phyloP scores from a whole-genome alignment of 2,329 filamentous ascomycete species.

The Cytospora chrysosperma region DNA sequence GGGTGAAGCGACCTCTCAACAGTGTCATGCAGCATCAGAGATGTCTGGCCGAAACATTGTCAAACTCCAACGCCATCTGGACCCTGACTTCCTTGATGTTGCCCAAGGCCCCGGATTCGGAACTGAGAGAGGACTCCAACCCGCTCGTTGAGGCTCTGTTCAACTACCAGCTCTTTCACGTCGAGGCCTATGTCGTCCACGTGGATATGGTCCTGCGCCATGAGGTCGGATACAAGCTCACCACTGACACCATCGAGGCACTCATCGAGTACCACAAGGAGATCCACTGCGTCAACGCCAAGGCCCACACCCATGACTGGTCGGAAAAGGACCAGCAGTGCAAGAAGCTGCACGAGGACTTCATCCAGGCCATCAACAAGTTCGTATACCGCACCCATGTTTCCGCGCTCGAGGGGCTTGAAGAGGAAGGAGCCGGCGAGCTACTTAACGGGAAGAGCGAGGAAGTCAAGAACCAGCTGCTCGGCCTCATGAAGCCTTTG shows the following conservation, averaged over 20 bases:
- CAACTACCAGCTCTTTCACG: slow-evolving; percentile 89
- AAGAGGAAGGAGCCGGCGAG: slow-evolving; percentile 95
- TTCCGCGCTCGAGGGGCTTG: slow-evolving; percentile 86
- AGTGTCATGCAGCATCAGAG: slow-evolving; percentile 92
- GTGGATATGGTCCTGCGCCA: slow-evolving; percentile 98
- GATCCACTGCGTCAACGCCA: slow-evolving; percentile 86
- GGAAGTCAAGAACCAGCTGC: slow-evolving; percentile 85
- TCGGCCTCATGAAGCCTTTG: slow-evolving; percentile 82
- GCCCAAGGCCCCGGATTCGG: slow-evolving; percentile 80
- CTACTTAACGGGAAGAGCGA: slow-evolving; percentile 88
- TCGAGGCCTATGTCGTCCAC: slow-evolving; percentile 97
- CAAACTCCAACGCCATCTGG: slow-evolving; percentile 89
- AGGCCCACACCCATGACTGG: slow-evolving; percentile 90
- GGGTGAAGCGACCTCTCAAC: slow-evolving; percentile 94
- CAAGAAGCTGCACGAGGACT: slow-evolving; percentile 97
- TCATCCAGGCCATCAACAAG: slow-evolving; percentile 93
- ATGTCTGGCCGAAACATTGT: slow-evolving; percentile 93
- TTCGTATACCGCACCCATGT: slow-evolving; percentile 92
- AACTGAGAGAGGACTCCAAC: slow-evolving; percentile 78
- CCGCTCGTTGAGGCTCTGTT: slow-evolving; percentile 82
- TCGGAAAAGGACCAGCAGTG: slow-evolving; percentile 93
- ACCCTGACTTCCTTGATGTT: slow-evolving; percentile 91
- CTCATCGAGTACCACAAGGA: slow-evolving; percentile 97
- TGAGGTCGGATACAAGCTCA: slow-evolving; percentile 98
- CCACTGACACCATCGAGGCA: slow-evolving; percentile 86